These are phyloP conservation scores for Rhizoclosmatium globosum DNA, from an alignment of 192 early-diverging fungal genomes.

Conservation along the genomic window DNA sequence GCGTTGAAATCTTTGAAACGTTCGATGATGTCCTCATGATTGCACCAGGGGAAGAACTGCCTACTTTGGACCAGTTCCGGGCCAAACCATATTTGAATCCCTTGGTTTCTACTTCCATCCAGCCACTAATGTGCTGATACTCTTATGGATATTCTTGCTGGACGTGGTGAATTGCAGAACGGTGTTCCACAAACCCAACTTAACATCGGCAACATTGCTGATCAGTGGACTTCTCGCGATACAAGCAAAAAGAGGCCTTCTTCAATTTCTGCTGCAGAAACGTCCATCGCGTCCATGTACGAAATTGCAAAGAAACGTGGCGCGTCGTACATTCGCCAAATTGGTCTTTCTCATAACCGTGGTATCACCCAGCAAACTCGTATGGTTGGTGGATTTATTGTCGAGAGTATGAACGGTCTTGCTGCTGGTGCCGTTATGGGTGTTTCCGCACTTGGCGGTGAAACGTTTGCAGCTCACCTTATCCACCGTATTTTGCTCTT, in stretches of 20 bases:
- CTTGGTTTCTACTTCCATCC: conserved; percentile 44
- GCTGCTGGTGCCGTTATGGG: conserved; percentile 50
- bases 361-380: conserved; percentile 47
- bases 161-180: conserved; percentile 33
- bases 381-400: conserved; percentile 24
- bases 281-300: conserved; percentile 19
- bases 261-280: background rate
- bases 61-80: conserved; percentile 69
- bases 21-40: conserved; percentile 87
- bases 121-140: conserved; percentile 42
- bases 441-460: background rate
- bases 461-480: conserved; percentile 3
- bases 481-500: conserved; percentile 7
- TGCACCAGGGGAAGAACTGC: conserved; percentile 81
- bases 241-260: background rate
- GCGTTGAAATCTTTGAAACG: conserved; percentile 79
- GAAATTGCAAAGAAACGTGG: conserved; percentile 37
- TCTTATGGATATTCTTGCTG: conserved; percentile 53
- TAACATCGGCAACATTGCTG: background rate
- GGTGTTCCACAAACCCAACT: background rate
- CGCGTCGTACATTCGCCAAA: conserved; percentile 42
- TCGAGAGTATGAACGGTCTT: conserved; percentile 52
- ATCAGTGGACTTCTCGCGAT: background rate
- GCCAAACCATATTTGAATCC: conserved; percentile 44
- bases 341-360: conserved; percentile 46